phyloP scores from a whole-genome alignment of 257 asterid species.

The Agastache rugosa region DNA sequence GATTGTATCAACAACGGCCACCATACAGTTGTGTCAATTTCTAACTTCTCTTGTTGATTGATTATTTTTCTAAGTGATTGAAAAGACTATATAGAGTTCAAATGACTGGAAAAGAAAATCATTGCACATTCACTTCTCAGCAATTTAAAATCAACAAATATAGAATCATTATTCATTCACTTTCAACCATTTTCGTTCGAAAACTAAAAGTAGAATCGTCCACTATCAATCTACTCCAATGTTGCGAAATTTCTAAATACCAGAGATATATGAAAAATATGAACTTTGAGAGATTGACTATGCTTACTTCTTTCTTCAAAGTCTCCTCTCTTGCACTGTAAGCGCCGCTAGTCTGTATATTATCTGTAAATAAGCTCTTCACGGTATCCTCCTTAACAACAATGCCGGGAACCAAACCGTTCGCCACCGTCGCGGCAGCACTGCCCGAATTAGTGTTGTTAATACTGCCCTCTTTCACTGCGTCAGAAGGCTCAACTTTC shows the following conservation, averaged over 20 bases:
- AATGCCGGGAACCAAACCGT: conserved; percentile 58
- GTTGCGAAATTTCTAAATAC: neutral
- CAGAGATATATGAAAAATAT: neutral
- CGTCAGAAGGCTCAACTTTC: conserved; percentile 67
- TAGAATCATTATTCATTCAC: too few species aligned
- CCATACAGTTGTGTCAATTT: too few species aligned
- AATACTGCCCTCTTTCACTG: conserved; percentile 57
- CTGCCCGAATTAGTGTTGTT: conserved; percentile 46
- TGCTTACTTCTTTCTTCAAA: conserved; percentile 86
- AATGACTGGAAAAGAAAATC: neutral
- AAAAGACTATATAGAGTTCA: too few species aligned
- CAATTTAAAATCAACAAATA: neutral
- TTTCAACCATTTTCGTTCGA: neutral
- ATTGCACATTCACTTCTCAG: conserved; percentile 17
- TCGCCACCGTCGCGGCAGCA: conserved; percentile 50
- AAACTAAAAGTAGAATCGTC: conserved; percentile 12
- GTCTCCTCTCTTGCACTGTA: conserved; percentile 94
- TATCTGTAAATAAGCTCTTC: conserved; percentile 78
- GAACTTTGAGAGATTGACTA: conserved; percentile 1
- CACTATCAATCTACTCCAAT: conserved; percentile 18
- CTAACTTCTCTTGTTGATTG: neutral
- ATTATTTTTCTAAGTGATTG: too few species aligned
- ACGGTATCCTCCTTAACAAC: conserved; percentile 75
- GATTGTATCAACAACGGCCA: conserved; percentile 17
- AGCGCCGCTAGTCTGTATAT: conserved; percentile 92